Percentiles rank a stretch among this genome's conserved stretches.
Conservation (phyloP, 192 early-diverging fungal species). For the Rhizophlyctis rosea region DNA sequence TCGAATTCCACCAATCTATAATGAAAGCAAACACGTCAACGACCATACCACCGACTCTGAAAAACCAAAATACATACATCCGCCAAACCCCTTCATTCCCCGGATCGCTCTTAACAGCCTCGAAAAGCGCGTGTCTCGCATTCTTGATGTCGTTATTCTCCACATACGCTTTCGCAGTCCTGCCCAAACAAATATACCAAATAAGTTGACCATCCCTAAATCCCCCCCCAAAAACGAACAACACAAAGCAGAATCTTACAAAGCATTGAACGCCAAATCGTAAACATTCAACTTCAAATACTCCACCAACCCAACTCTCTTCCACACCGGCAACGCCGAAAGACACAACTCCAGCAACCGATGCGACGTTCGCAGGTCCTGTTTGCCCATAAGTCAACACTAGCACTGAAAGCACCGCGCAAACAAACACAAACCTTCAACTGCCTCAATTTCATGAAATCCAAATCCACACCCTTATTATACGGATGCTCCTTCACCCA, state of each 20-base stretch:
- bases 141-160: background rate
- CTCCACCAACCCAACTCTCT: background rate
- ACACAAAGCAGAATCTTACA: background rate
- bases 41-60: background rate
- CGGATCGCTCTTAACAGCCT: background rate
- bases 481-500: background rate
- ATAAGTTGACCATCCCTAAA: no score
- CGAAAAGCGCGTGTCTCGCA: background rate
- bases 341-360: background rate
- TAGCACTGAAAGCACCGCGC: background rate
- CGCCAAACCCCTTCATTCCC: background rate
- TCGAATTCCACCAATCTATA: background rate
- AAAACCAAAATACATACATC: background rate
- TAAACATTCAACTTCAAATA: background rate
- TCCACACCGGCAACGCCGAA: background rate
- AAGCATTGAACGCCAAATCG: background rate
- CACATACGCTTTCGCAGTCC: background rate
- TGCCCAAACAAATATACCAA: background rate
- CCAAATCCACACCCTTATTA: background rate
- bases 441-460: background rate
- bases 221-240: no score
- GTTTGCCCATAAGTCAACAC: background rate
- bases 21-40: background rate
- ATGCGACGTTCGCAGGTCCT: background rate
- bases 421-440: background rate